These are phyloP conservation scores for Catenaria anguillulae DNA, from an alignment of 371 early-diverging fungal genomes.

Conservation along the genomic window DNA sequence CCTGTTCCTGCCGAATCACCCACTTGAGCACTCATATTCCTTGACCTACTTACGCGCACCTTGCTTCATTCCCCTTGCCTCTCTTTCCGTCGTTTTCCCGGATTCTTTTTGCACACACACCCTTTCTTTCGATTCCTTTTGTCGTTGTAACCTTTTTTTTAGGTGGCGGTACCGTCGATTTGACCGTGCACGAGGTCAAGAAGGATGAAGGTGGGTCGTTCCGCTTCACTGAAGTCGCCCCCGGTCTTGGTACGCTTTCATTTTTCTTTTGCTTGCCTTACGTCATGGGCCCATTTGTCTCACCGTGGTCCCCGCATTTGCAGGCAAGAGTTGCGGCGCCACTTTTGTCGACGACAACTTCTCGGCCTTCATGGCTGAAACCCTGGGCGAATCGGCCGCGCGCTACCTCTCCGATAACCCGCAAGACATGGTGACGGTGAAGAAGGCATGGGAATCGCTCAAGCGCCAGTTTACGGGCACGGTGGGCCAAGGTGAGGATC, in stretches of 20 bases:
- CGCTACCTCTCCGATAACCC: neutral
- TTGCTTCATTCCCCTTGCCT: too few relatives aligned
- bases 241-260: neutral
- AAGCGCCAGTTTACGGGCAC: neutral
- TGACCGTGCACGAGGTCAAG: constrained; percentile 1
- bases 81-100: too few relatives aligned
- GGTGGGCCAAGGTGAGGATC: neutral
- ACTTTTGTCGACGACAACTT: constrained; percentile 10
- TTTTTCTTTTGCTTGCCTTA: neutral
- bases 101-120: too few relatives aligned
- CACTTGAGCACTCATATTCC: too few relatives aligned
- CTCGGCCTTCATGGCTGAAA: neutral
- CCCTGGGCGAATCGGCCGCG: constrained; percentile 4
- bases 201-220: neutral
- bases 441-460: neutral
- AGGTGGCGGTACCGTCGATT: constrained; percentile 12
- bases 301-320: too few relatives aligned
- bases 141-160: too few relatives aligned
- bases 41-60: too few relatives aligned
- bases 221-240: neutral
- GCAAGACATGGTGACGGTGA: neutral
- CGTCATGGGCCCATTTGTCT: too few relatives aligned
- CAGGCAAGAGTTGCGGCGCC: constrained; percentile 7
- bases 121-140: too few relatives aligned
- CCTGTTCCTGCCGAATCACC: too few relatives aligned